Conservation (phyloP, 495 filamentous ascomycete species). For the Penicillium macrosclerotiorum region DNA sequence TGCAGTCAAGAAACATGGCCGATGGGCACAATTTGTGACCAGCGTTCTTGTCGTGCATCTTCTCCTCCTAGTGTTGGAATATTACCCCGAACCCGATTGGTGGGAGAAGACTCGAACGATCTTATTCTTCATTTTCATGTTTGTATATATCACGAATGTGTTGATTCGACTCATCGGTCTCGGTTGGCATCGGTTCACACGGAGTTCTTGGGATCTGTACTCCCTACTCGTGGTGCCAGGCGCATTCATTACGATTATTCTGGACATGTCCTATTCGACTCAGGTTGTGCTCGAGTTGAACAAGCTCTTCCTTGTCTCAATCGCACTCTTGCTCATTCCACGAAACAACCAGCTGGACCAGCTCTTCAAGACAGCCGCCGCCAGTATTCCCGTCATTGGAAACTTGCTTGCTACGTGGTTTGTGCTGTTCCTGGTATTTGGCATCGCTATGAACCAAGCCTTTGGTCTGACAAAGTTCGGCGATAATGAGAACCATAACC, state of each 20-base stretch:
- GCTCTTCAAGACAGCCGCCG: slow-evolving; percentile 98
- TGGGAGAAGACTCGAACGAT: slow-evolving; percentile 68
- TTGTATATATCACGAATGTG: slow-evolving; percentile 84
- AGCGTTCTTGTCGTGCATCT: slow-evolving; percentile 77
- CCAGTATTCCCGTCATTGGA: slow-evolving; percentile 82
- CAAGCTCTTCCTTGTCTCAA: slow-evolving; percentile 89
- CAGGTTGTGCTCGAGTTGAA: slow-evolving; percentile 74
- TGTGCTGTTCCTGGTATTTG: slow-evolving; percentile 92
- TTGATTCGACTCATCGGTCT: slow-evolving; percentile 81
- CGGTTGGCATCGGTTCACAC: slow-evolving; percentile 88
- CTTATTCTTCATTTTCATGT: slow-evolving; percentile 79
- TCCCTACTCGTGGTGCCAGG: slow-evolving; percentile 84
- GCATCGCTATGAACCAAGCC: slow-evolving; percentile 93
- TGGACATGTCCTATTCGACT: slow-evolving; percentile 55
- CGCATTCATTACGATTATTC: slow-evolving; percentile 71
- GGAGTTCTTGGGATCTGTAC: slow-evolving; percentile 94
- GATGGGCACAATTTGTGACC: slow-evolving; percentile 85
- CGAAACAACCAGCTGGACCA: slow-evolving; percentile 97
- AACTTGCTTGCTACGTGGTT: slow-evolving; percentile 97
- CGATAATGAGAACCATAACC: slow-evolving; percentile 65
- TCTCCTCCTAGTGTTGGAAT: slow-evolving; percentile 80
- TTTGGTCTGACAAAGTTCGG: slow-evolving; percentile 95
- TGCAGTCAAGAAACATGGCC: slow-evolving; percentile 90
- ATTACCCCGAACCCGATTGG: slow-evolving; percentile 63
- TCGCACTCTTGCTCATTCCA: slow-evolving; percentile 89